Evolutionary conservation across 805 yeast species (phyloP).

Genomic region (Candida krabiensis): DNA sequence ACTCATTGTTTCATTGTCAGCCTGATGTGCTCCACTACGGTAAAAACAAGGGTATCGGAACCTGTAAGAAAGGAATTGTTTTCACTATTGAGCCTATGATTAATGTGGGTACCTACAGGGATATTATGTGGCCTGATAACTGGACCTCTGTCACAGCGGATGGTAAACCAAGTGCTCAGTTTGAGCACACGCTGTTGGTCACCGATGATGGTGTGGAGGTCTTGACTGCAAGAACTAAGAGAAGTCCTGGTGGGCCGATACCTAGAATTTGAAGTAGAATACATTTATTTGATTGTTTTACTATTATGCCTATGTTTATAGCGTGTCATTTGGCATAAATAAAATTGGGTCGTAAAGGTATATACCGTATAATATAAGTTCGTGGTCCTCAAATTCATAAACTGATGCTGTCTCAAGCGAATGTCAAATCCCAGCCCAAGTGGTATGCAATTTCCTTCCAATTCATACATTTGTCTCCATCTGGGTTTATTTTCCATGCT

Average conservation of each 20-base stretch:
- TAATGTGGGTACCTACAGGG: slow-evolving; percentile 78
- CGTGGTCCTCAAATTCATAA: too few relatives aligned
- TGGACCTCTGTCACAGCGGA: slow-evolving; percentile 95
- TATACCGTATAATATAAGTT: too few relatives aligned
- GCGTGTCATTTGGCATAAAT: too few relatives aligned
- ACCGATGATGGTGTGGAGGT: slow-evolving; percentile 94
- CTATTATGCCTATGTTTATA: too few relatives aligned
- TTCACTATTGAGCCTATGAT: slow-evolving; percentile 99
- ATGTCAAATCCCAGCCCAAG: slow-evolving; percentile 36
- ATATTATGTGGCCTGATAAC: slow-evolving; percentile 92
- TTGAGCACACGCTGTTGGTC: slow-evolving; percentile 88
- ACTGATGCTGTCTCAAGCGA: too few relatives aligned
- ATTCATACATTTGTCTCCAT: slow-evolving; percentile 34
- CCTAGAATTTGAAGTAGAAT: slow-evolving; percentile 43
- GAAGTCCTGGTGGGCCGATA: slow-evolving; percentile 88
- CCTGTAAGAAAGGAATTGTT: slow-evolving; percentile 93
- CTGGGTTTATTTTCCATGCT: slow-evolving; percentile 35
- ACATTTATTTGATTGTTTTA: slow-evolving; percentile 5
- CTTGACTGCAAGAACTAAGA: slow-evolving; percentile 74
- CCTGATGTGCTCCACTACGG: slow-evolving; percentile 96
- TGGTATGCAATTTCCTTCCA: slow-evolving; percentile 36
- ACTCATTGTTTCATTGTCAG: slow-evolving; percentile 81
- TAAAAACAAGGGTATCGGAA: slow-evolving; percentile 88
- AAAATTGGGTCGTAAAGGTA: too few relatives aligned
- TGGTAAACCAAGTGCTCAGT: slow-evolving; percentile 89